Evolutionary conservation across 2,329 filamentous ascomycete species (phyloP), one percentile per base, ranked within the genome.

Genomic region (Penicillium sp.): DNA sequence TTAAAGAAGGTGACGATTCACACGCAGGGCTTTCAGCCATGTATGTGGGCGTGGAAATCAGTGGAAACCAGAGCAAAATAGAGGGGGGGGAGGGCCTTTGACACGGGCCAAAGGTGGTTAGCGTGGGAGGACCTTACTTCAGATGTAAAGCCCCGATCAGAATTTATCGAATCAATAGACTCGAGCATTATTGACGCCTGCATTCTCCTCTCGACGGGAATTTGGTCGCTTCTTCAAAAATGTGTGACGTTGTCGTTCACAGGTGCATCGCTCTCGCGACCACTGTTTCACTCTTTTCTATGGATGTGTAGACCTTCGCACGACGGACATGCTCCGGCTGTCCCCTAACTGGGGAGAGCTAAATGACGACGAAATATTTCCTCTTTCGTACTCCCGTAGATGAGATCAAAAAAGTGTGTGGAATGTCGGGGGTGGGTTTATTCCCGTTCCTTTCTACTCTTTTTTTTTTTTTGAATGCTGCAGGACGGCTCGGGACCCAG

Each of bases 71-170:
- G 33, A 36, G 29, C 24, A 5, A 41, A 23, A 21, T 21, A 23
- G 45, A 33, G 49, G 46, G 36, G 51, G 38, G 45, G 23, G 49
- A 42, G 36, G 51, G 38, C 39, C 49, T 49, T 42, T 46, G 53
- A 49, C 52, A 57, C 53, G 47, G 52, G 54, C 52, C 57, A 51
- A 41, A 51, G 43, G 29, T 38, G 56, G 61, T 55, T 63, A 63
- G 61, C 54, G 61, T 48, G 48, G 26, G 31, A 54, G 47, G 57
- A 62, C 60, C 59, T 62, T 61, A 60, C 60, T 61, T 61, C 48
- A 23, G 15, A 33, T 31, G 28, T 21, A 33, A 33, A 45, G 24
- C 42, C 42, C n/a, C 15, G 28, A 49, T 31, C 24, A 36, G 18
- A 45, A 45, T 36, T 52, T 50, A 55, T 59, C 53, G 47, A 47